Evolutionary conservation across 805 yeast species (phyloP).

Genomic region (Schwanniomyces polymorphus): DNA sequence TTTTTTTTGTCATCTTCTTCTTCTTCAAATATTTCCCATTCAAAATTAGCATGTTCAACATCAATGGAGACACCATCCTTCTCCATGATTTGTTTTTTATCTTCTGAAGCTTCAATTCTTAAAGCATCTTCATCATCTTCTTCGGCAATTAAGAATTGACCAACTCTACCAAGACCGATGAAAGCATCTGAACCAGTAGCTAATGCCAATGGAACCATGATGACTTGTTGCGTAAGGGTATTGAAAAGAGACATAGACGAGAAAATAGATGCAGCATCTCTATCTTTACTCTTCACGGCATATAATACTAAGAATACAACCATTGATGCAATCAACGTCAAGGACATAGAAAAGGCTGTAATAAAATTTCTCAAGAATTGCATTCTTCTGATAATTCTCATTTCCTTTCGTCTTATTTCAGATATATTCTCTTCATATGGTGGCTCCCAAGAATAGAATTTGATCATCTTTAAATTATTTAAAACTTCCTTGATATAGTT

Average conservation of each 20-base stretch:
- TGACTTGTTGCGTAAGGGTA: slow-evolving; percentile 58
- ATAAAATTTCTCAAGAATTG: slow-evolving; percentile 62
- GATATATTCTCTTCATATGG: slow-evolving; percentile 65
- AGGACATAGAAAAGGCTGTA: slow-evolving; percentile 63
- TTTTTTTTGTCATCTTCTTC: background rate
- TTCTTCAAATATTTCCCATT: slow-evolving; percentile 26
- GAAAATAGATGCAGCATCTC: slow-evolving; percentile 63
- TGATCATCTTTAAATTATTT: slow-evolving; percentile 75
- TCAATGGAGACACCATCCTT: slow-evolving; percentile 19
- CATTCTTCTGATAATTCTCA: slow-evolving; percentile 57
- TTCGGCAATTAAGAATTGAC: slow-evolving; percentile 47
- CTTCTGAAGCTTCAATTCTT: slow-evolving; percentile 23
- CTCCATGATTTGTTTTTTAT: slow-evolving; percentile 22
- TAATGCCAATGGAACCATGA: slow-evolving; percentile 70
- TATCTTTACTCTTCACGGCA: slow-evolving; percentile 25
- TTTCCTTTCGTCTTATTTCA: slow-evolving; percentile 60
- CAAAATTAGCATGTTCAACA: slow-evolving; percentile 22
- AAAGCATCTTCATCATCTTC: slow-evolving; percentile 39
- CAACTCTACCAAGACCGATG: slow-evolving; percentile 59
- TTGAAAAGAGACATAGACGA: slow-evolving; percentile 70
- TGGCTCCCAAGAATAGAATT: slow-evolving; percentile 88
- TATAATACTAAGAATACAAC: slow-evolving; percentile 44
- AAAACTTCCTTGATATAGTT: slow-evolving; percentile 75
- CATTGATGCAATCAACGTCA: slow-evolving; percentile 74
- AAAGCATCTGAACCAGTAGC: slow-evolving; percentile 69